Conservation (phyloP, 371 early-diverging fungal genomes). For the Apophysomyces ossiformis region DNA sequence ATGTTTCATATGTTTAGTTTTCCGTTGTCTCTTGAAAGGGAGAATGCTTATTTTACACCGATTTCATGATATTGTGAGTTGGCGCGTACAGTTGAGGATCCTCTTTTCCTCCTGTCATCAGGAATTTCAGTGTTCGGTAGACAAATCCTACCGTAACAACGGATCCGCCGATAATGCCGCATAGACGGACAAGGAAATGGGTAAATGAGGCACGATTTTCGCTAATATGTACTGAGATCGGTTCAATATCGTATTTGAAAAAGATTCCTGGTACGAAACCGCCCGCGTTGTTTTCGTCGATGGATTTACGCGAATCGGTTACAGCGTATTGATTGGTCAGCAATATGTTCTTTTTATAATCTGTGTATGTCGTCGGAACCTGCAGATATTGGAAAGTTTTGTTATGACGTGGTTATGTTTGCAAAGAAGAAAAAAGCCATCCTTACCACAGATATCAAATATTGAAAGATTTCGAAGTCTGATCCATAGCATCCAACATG, state of each 20-base stretch:
- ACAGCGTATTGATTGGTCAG: slow-evolving; percentile 94
- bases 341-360: slow-evolving; percentile 53
- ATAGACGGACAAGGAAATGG: slow-evolving; percentile 83
- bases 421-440: too few species aligned
- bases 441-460: slow-evolving; percentile 76
- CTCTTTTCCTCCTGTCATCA: slow-evolving; percentile 47
- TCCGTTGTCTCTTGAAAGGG: too few species aligned
- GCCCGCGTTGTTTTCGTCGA: slow-evolving; percentile 39
- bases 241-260: slow-evolving; percentile 91
- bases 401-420: too few species aligned
- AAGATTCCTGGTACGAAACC: slow-evolving; percentile 68
- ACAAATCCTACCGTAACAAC: slow-evolving; percentile 66
- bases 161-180: slow-evolving; percentile 88
- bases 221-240: slow-evolving; percentile 81
- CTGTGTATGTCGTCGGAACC: slow-evolving; percentile 87
- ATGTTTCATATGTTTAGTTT: too few species aligned
- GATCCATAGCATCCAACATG: too few species aligned
- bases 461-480: slow-evolving; percentile 80
- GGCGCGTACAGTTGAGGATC: slow-evolving; percentile 44
- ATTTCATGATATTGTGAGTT: slow-evolving; percentile 40
- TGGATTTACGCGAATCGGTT: slow-evolving; percentile 69
- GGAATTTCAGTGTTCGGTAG: slow-evolving; percentile 43
- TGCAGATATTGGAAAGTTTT: not conserved
- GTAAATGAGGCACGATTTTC: slow-evolving; percentile 67
- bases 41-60: slow-evolving; percentile 20